These are phyloP conservation scores for Leccinum disarticulatum DNA, from an alignment of 768 basidiomycete genomes.

Conservation along the genomic window DNA sequence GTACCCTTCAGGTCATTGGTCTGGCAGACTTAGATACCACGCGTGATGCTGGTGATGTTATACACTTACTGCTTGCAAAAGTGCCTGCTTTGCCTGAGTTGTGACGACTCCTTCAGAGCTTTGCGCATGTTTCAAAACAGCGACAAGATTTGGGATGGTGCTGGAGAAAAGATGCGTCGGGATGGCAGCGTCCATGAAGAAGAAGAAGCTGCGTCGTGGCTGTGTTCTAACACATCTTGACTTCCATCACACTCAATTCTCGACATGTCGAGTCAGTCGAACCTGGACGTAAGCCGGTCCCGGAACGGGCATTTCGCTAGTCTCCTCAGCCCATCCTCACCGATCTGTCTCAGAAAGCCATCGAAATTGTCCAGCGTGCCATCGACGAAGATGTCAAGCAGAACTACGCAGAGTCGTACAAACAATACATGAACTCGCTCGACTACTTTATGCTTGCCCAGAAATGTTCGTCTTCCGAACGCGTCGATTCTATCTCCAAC, in stretches of 20 bases:
- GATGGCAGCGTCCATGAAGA: constrained; percentile 20
- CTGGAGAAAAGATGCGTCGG: constrained; percentile 53
- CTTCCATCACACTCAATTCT: background rate
- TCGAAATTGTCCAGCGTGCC: constrained; percentile 89
- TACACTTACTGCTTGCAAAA: constrained; percentile 61
- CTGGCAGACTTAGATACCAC: constrained; percentile 36
- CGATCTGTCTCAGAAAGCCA: constrained; percentile 56
- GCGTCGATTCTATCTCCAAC: background rate
- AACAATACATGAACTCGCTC: constrained; percentile 89
- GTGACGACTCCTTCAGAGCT: constrained; percentile 52
- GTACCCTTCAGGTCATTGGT: constrained; percentile 69
- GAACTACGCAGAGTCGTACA: constrained; percentile 94
- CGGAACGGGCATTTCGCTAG: background rate
- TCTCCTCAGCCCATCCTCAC: constrained; percentile 18
- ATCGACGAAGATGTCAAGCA: constrained; percentile 92
- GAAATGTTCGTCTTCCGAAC: constrained; percentile 59
- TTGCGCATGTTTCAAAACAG: constrained; percentile 61
- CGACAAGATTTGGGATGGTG: constrained; percentile 59
- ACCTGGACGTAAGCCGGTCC: constrained; percentile 45
- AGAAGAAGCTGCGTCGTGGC: constrained; percentile 9
- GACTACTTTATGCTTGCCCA: constrained; percentile 99
- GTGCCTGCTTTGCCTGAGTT: constrained; percentile 60
- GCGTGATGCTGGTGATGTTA: background rate
- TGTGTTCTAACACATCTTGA: constrained; percentile 8
- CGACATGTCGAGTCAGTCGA: constrained; percentile 43